Percentiles rank a stretch among this genome's conserved stretches.
phyloP scores from a whole-genome alignment of 2,329 filamentous ascomycete genomes.

The Pestalotiopsis sp. region DNA sequence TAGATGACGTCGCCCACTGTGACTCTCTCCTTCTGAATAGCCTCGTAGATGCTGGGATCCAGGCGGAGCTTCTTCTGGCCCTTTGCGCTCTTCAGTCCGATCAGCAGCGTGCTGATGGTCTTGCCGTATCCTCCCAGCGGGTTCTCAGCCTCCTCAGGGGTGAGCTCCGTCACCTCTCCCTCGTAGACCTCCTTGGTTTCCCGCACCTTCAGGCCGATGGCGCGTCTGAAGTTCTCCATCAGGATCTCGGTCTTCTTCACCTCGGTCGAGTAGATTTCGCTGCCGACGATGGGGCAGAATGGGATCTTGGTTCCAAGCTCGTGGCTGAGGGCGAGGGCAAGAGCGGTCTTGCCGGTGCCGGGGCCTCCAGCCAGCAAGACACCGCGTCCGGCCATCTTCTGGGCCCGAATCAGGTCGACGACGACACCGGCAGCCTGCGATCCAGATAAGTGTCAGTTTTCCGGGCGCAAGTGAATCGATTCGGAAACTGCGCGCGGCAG shows the following conservation, averaged over 20 bases:
- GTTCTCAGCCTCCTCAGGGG: conserved; percentile 97
- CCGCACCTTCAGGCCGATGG: conserved; percentile 94
- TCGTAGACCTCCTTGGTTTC: conserved; percentile 99
- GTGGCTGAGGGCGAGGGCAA: conserved; percentile 93
- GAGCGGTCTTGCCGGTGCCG: conserved; percentile 94
- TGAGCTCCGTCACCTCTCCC: conserved; percentile 96
- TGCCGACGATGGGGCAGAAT: conserved; percentile 97
- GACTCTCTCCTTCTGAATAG: conserved; percentile 97
- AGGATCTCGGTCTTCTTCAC: conserved; percentile 99
- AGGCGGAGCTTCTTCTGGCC: conserved; percentile 97
- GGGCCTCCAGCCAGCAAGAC: conserved; percentile 93
- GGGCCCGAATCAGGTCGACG: conserved; percentile 91
- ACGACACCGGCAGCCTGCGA: conserved; percentile 89
- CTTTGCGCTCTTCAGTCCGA: conserved; percentile 92
- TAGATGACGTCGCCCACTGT: conserved; percentile 97
- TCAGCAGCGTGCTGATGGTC: conserved; percentile 93
- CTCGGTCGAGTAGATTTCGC: conserved; percentile 96
- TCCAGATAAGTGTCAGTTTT: background rate
- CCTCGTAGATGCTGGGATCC: conserved; percentile 98
- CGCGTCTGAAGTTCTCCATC: conserved; percentile 98
- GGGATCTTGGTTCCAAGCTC: conserved; percentile 98
- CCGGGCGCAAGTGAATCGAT: background rate
- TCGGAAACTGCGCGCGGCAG: background rate
- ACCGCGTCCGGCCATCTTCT: conserved; percentile 96
- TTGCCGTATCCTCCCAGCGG: conserved; percentile 95